These are phyloP conservation scores for Lophium mytilinum DNA, from an alignment of 495 filamentous ascomycete genomes.

Conservation along the genomic window DNA sequence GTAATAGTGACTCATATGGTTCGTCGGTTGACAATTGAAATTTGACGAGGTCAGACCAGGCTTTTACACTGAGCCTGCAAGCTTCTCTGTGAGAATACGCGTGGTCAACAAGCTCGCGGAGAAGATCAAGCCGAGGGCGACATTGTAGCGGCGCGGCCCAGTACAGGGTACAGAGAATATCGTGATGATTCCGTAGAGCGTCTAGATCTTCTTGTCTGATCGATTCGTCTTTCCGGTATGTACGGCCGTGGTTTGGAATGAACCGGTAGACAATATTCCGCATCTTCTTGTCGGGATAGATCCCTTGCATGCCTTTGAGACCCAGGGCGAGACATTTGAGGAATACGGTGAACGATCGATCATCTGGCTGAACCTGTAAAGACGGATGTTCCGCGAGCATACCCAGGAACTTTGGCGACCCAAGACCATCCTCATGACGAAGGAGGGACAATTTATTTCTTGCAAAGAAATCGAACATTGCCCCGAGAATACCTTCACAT, in stretches of 20 bases:
- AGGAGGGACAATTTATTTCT: constrained; percentile 64
- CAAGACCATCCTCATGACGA: constrained; percentile 64
- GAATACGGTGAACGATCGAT: constrained; percentile 89
- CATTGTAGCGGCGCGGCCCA: constrained; percentile 68
- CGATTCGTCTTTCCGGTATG: constrained; percentile 73
- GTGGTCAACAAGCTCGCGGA: constrained; percentile 73
- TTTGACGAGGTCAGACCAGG: constrained; percentile 70
- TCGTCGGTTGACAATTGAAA: constrained; percentile 59
- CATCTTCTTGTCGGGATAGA: constrained; percentile 62
- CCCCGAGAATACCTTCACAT: constrained; percentile 68
- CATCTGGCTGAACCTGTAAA: constrained; percentile 54
- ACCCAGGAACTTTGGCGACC: constrained; percentile 72
- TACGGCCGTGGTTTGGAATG: constrained; percentile 80
- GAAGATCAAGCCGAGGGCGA: constrained; percentile 60
- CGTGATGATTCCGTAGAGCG: constrained; percentile 85
- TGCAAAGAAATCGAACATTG: constrained; percentile 86
- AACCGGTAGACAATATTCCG: constrained; percentile 69
- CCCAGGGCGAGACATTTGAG: constrained; percentile 73
- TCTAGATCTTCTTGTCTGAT: constrained; percentile 71
- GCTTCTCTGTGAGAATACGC: constrained; percentile 75
- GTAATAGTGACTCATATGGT: constrained; percentile 22
- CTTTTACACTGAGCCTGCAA: constrained; percentile 70
- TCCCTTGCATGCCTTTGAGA: constrained; percentile 50
- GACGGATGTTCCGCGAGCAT: constrained; percentile 55
- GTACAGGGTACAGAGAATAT: constrained; percentile 82